Conservation (phyloP, 768 basidiomycete genomes). For the Suillus fuscotomentosus region DNA sequence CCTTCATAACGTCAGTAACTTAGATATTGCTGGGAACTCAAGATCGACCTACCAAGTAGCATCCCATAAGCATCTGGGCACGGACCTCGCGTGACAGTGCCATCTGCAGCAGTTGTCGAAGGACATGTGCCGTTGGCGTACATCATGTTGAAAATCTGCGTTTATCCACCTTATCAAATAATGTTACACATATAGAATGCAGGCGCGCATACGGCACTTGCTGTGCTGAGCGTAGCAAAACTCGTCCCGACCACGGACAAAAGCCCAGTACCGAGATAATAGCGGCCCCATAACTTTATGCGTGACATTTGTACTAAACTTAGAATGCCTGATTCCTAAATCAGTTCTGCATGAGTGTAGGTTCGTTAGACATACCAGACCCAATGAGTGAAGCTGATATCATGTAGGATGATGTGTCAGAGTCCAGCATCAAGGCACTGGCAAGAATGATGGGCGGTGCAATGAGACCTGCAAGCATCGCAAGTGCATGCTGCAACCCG, state of each 20-base stretch:
- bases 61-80: conserved; percentile 84
- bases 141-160: conserved; percentile 70
- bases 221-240: conserved; percentile 76
- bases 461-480: conserved; percentile 82
- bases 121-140: conserved; percentile 81
- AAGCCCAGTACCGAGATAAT: conserved; percentile 77
- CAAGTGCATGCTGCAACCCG: conserved; percentile 74
- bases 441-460: conserved; percentile 84
- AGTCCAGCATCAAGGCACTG: conserved; percentile 56
- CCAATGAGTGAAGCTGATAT: conserved; percentile 79
- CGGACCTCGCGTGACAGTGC: conserved; percentile 52
- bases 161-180: neutral
- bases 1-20: conserved; percentile 36
- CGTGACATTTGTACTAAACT: conserved; percentile 81
- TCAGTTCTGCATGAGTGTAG: neutral
- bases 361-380: conserved; percentile 49
- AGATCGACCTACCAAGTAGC: conserved; percentile 52
- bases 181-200: neutral
- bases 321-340: conserved; percentile 56
- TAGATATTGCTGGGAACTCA: neutral
- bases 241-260: conserved; percentile 81
- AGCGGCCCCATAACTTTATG: conserved; percentile 55
- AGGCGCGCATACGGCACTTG: conserved; percentile 50
- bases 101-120: conserved; percentile 52
- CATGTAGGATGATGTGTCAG: conserved; percentile 67